Base-by-base conservation (phyloP, 768 basidiomycete genomes). In the Polyporus arcularius region DNA sequence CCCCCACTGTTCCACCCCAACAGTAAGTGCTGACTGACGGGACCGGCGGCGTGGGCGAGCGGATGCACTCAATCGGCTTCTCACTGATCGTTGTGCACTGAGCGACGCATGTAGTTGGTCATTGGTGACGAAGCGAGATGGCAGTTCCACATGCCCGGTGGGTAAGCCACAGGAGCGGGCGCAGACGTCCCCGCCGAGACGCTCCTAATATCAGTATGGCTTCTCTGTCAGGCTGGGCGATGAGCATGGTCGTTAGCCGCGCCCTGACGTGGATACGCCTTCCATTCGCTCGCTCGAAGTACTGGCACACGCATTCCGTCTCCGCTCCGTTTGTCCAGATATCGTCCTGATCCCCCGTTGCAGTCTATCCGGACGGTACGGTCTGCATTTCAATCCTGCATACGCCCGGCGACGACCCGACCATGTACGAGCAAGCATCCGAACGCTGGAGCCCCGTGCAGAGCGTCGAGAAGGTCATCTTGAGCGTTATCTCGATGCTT, bases 391-490 rank as follows among this genome's bases (percentile, higher is more conserved):
- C 96, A 0, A 99, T 99, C 70, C 77, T 99, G 26, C 97, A 99
- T 72, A 89, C 94, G 0, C 97, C 96, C 0, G 92, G 92, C 9
- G 92, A 94, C 70, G 91, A 94, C 66, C 92, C 92, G 16, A 90
- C 88, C 60, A 90, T 92, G 82, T 98, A 98, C 73, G 96, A 99
- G 72, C 86, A 90, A 66, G 94, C 95, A 0, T 94, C 91, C 18
- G 97, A 99, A 70, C 84, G 97, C 41, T 99, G 97, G 97, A 94
- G 91, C 59, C 97, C 97, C n/a, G 96, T 98, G 0, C 96, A 98
- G 76, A 94, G 92, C 69, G 92, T 99, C 15, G 92, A 98, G 78
- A 98, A 97, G 76, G 96, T 97, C 65, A 83, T 98, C 55, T 80
- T 98, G 10, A 96, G 94, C 67, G 96, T 99, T 26, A 87, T 99